A percentile compares a stretch with the other conserved stretches of the same genome.
phyloP scores from a whole-genome alignment of 1,284 basidiomycete species.

The Apiotrichum brassicae region DNA sequence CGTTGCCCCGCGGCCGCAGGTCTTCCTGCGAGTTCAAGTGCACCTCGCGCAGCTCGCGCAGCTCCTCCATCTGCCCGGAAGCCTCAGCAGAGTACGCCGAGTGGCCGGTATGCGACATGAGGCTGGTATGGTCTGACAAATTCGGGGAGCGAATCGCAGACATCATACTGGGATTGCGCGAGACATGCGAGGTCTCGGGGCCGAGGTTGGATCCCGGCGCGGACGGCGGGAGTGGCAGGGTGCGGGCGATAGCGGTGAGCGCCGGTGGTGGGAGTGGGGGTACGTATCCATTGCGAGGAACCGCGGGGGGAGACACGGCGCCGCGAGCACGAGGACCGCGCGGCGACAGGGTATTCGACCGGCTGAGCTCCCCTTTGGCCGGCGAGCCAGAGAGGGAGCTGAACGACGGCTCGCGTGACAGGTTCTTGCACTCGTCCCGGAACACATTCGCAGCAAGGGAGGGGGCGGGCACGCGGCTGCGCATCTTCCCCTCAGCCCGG shows the following conservation, averaged over 20 bases:
- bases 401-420: conserved; percentile 10
- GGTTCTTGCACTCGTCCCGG: not conserved
- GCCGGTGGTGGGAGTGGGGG: conserved; percentile 10
- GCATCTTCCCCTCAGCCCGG: too few species aligned
- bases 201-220: not conserved
- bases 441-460: conserved; percentile 5
- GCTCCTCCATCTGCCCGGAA: too few species aligned
- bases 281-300: conserved; percentile 7
- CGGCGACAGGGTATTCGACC: conserved; percentile 10
- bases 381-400: conserved; percentile 7
- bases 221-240: not conserved
- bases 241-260: not conserved
- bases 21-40: too few species aligned
- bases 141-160: not conserved
- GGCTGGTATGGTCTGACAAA: not conserved
- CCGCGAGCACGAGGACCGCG: conserved; percentile 10
- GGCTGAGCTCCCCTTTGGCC: not conserved
- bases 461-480: not conserved
- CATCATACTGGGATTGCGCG: not conserved
- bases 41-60: too few species aligned
- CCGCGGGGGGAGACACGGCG: too few species aligned
- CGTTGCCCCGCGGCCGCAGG: too few species aligned
- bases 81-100: too few species aligned
- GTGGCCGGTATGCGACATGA: not conserved
- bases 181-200: not conserved